phyloP scores from a whole-genome alignment of 192 early-diverging fungal species.

The Hyaloraphidium curvatum region DNA sequence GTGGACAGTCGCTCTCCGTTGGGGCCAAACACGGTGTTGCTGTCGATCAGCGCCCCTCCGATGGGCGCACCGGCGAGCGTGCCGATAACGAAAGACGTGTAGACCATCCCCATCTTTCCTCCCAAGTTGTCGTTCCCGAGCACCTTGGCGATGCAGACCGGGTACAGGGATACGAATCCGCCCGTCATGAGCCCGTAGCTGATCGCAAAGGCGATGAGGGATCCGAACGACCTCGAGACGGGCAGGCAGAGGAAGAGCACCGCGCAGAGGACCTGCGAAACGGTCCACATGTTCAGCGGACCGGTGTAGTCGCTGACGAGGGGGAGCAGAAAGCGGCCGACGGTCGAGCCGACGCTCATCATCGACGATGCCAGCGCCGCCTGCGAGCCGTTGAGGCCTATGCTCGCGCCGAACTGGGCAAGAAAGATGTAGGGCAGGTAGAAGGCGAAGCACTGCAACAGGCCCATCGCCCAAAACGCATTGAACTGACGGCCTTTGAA shows the following conservation, averaged over 20 bases:
- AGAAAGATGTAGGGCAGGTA: not conserved
- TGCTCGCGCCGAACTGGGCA: not conserved
- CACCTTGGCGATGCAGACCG: not conserved
- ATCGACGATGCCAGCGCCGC: not conserved
- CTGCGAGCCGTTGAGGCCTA: not conserved
- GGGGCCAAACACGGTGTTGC: too few species aligned
- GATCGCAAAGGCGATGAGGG: not conserved
- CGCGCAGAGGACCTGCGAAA: too few species aligned
- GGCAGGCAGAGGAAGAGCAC: not conserved
- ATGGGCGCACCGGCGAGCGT: not conserved
- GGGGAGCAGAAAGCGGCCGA: not conserved
- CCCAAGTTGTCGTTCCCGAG: not conserved
- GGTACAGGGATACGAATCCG: not conserved
- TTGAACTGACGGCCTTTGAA: too few species aligned
- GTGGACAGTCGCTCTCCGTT: too few species aligned
- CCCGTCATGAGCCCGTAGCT: not conserved
- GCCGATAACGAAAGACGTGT: not conserved
- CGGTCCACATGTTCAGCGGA: too few species aligned
- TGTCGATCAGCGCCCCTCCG: not conserved
- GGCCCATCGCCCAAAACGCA: not conserved
- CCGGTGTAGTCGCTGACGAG: not conserved
- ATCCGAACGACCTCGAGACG: not conserved
- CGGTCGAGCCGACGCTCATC: not conserved
- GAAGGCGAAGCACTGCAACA: not conserved
- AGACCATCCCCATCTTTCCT: not conserved